Evolutionary conservation across 768 basidiomycete species (phyloP).

Genomic region (Kwoniella europaea): DNA sequence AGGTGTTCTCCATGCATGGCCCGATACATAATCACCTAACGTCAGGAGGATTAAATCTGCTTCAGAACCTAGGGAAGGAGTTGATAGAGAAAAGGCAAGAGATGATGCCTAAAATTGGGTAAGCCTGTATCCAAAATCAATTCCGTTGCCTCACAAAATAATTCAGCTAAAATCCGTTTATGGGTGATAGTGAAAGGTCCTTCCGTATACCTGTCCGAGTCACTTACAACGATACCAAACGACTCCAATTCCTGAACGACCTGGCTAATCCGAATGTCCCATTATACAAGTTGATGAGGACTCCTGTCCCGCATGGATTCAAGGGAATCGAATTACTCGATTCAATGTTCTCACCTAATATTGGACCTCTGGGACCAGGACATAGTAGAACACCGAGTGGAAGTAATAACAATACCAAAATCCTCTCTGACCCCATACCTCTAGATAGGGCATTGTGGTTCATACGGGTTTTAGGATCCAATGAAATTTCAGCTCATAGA

Average conservation of each 20-base stretch:
- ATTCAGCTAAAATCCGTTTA: no score
- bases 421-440: constrained; percentile 39
- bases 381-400: constrained; percentile 26
- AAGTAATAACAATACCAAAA: constrained; percentile 2
- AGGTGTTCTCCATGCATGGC: constrained; percentile 55
- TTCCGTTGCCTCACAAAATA: not conserved
- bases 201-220: constrained; percentile 52
- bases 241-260: constrained; percentile 49
- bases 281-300: constrained; percentile 43
- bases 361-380: constrained; percentile 3
- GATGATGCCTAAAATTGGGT: constrained; percentile 47
- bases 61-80: constrained; percentile 43
- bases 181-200: constrained; percentile 33
- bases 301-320: constrained; percentile 50
- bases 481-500: constrained; percentile 51
- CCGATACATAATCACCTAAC: constrained; percentile 45
- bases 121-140: constrained; percentile 7
- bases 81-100: constrained; percentile 48
- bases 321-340: constrained; percentile 53
- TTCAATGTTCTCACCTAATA: constrained; percentile 47
- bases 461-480: constrained; percentile 49
- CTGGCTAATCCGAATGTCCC: constrained; percentile 50
- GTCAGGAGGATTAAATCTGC: constrained; percentile 41
- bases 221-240: constrained; percentile 52
- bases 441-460: constrained; percentile 54